These are phyloP conservation scores for Graphilbum ipis-grandicollis DNA, from an alignment of 2,329 filamentous ascomycete species.

Conservation along the genomic window DNA sequence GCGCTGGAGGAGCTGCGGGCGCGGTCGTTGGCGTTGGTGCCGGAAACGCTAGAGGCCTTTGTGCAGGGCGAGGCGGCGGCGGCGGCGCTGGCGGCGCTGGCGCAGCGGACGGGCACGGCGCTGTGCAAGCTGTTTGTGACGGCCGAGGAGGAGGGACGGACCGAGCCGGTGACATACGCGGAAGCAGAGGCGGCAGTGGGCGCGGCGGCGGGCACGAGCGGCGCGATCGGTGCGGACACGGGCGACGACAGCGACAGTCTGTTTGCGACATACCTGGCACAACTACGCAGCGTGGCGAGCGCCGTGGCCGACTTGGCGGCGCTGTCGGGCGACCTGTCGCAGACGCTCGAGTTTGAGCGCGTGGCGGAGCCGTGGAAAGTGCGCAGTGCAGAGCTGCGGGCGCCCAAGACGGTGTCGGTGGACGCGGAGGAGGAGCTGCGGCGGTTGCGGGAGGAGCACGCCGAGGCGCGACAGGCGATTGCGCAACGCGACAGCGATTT, in stretches of 20 bases:
- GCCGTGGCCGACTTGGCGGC: constrained; percentile 54
- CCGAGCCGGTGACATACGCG: constrained; percentile 45
- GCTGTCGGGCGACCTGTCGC: constrained; percentile 51
- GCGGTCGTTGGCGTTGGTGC: constrained; percentile 55
- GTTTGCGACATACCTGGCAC: constrained; percentile 49
- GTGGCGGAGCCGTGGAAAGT: constrained; percentile 65
- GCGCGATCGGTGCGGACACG: not conserved
- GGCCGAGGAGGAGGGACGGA: constrained; percentile 53
- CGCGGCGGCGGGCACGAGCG: not conserved
- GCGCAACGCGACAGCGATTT: constrained; percentile 64
- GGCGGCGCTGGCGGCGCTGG: constrained; percentile 46
- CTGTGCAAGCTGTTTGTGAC: constrained; percentile 42
- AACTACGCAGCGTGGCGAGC: constrained; percentile 45
- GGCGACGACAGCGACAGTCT: constrained; percentile 34
- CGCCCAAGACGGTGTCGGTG: constrained; percentile 62
- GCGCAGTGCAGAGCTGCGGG: constrained; percentile 63
- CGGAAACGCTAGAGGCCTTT: constrained; percentile 40
- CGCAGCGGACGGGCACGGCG: constrained; percentile 48
- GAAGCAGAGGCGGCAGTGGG: constrained; percentile 48
- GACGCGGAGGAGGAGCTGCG: constrained; percentile 76
- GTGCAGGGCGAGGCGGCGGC: constrained; percentile 55
- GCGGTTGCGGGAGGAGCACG: constrained; percentile 61
- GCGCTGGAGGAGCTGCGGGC: constrained; percentile 62
- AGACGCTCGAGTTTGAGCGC: constrained; percentile 65
- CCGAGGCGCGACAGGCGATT: constrained; percentile 55